A percentile compares a stretch with the other conserved stretches of the same genome.
phyloP scores from a whole-genome alignment of 495 filamentous ascomycete genomes.

The Friedmanniomyces simplex region DNA sequence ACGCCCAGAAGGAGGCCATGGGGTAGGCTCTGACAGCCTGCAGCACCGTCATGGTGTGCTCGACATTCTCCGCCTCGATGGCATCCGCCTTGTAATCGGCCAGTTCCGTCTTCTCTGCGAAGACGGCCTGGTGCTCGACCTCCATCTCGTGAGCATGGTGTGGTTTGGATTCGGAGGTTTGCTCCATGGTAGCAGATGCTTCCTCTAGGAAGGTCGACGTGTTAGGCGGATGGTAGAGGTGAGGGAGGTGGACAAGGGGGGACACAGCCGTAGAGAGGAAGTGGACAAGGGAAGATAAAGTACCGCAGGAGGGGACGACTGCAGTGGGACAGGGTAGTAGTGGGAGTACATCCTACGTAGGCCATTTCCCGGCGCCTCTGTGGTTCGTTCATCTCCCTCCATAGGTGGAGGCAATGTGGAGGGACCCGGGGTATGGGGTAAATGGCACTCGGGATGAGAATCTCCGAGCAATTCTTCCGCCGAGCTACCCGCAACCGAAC shows the following conservation, averaged over 20 bases:
- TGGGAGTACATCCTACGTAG: too few relatives aligned
- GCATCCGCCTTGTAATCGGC: slow-evolving; percentile 22
- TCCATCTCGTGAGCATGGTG: not conserved
- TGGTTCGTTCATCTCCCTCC: not conserved
- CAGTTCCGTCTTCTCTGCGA: slow-evolving; percentile 14
- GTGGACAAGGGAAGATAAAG: not conserved
- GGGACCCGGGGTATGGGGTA: not conserved
- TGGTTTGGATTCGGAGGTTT: not conserved
- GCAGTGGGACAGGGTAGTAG: not conserved
- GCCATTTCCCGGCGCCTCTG: too few relatives aligned
- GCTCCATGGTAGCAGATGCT: not conserved
- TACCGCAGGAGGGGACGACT: not conserved
- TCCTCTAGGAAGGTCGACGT: not conserved
- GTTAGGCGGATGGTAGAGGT: not conserved
- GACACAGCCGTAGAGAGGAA: too few relatives aligned
- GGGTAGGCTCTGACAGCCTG: slow-evolving; percentile 24
- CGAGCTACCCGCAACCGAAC: too few relatives aligned
- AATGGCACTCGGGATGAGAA: not conserved
- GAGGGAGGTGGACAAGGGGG: not conserved
- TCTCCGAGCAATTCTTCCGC: not conserved
- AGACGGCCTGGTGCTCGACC: slow-evolving; percentile 5
- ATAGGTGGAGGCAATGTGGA: not conserved
- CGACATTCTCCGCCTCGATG: slow-evolving; percentile 22
- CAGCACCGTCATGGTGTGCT: slow-evolving; percentile 21
- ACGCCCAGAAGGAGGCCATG: slow-evolving; percentile 24